Percentiles rank a stretch among this genome's conserved stretches.
Conservation (phyloP, 257 asterid genomes). For the Lycium barbarum region DNA sequence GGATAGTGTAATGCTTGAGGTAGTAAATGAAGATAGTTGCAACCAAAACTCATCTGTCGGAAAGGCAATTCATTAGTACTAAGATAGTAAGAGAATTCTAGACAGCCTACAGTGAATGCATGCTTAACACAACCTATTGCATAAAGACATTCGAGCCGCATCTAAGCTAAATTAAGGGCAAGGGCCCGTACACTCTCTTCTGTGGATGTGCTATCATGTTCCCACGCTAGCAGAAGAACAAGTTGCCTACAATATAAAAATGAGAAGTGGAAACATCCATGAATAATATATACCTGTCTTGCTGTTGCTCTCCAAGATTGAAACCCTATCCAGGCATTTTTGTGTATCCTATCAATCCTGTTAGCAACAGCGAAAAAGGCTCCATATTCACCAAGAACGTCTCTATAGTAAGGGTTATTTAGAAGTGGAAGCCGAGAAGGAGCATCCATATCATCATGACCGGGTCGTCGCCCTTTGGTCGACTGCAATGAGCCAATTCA, state of each 20-base stretch:
- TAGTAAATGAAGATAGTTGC: not conserved
- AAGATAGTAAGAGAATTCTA: not conserved
- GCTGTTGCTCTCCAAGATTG: conserved; percentile 99
- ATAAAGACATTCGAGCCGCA: not conserved
- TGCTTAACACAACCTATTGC: conserved; percentile 18
- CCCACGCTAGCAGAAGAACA: not conserved
- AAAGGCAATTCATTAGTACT: not conserved
- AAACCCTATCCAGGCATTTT: conserved; percentile 98
- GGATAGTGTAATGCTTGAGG: not conserved
- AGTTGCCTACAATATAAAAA: not conserved
- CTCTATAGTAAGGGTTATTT: conserved; percentile 73
- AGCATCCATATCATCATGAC: conserved; percentile 84
- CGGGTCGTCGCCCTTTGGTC: conserved; percentile 77
- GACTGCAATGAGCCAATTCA: conserved; percentile 58
- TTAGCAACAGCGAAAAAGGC: conserved; percentile 94
- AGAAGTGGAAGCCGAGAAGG: conserved; percentile 89
- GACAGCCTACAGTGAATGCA: not conserved
- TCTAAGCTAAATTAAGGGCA: not conserved
- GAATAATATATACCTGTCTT: conserved; percentile 55
- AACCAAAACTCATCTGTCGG: not conserved
- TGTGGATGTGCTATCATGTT: conserved; percentile 14
- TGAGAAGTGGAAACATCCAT: not conserved
- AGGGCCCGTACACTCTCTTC: not conserved
- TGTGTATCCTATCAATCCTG: conserved; percentile 86
- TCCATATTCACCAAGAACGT: conserved; percentile 80